Base-by-base conservation (phyloP, 495 filamentous ascomycete genomes). In the Pseudoneurospora amorphoporcata region DNA sequence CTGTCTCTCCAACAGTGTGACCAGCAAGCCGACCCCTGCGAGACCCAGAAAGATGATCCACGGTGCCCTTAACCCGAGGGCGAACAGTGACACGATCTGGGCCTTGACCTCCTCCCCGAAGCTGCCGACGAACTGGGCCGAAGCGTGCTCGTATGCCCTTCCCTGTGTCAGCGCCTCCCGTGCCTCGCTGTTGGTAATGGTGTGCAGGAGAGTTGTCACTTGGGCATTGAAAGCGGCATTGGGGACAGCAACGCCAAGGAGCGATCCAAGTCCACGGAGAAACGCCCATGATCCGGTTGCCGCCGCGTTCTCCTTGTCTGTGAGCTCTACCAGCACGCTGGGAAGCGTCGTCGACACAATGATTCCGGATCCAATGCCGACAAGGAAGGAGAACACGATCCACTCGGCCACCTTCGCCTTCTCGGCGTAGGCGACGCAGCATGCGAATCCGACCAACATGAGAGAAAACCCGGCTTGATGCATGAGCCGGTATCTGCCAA, bases 231-330 rank as follows among this genome's bases (percentile, higher is more conserved):
- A 88, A 0, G 86, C 81, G 0, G 82, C 79, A 5, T 81, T 78
- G 2, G 87, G 84, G 29, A 88, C 76, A 4, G 84, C 76, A 1
- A 85, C 79, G 0, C 85, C 86, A 81, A 86, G 85, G 8, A 88
- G 79, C 16, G 73, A 74, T 0, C 87, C 87, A 19, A 87, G 83
- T 8, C 74, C 81, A 1, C 86, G 78, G 1, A 87, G 68, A 69
- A 88, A 88, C 0, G 81, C 76, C 76, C 78, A 89, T 0, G 81
- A 82, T 0, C 73, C 83, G 0, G 84, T 86, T 0, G 83, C 80
- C 0, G 77, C 72, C 0, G 84, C 86, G 3, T 76, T 77, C 39
- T 88, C 83, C n/a, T 76, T 73, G 65, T 85, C 83, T 0, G 84
- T 76, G 4, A 84, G 75, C 29, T 74, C 70, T n/a, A 75, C 77